These are phyloP conservation scores for Oryza punctata DNA, from an alignment of 176 grass and related monocot genomes.

Conservation along the genomic window DNA sequence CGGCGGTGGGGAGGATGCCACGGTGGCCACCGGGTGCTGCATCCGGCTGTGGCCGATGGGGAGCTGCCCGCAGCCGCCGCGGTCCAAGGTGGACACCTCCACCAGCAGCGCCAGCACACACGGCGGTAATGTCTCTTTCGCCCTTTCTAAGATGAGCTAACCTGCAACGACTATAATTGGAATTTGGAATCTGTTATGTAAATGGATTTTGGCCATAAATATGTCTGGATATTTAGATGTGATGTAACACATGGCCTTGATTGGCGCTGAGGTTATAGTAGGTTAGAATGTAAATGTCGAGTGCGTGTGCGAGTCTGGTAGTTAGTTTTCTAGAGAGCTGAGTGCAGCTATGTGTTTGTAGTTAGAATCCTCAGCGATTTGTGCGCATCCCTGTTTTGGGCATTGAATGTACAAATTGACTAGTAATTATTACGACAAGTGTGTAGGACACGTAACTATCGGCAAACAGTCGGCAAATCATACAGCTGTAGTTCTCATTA, in stretches of 20 bases:
- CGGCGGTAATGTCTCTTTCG: conserved; percentile 40
- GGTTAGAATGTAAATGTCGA: neutral
- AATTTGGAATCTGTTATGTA: neutral
- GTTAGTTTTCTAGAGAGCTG: conserved; percentile 20
- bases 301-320: neutral
- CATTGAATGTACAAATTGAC: conserved; percentile 30
- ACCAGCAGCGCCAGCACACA: conserved; percentile 63
- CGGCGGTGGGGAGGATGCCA: conserved; percentile 16
- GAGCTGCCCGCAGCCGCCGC: conserved; percentile 38
- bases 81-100: conserved; percentile 62
- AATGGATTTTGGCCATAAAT: neutral
- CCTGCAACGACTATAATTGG: neutral
- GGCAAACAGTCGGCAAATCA: neutral
- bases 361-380: neutral
- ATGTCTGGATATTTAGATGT: neutral
- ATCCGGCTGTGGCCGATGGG: conserved; percentile 56
- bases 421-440: neutral
- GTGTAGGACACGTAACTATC: neutral
- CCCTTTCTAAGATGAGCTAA: neutral
- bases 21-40: conserved; percentile 52
- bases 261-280: conserved; percentile 10
- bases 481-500: neutral
- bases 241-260: neutral
- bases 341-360: neutral
- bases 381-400: neutral